Percentiles rank a stretch among this genome's conserved stretches.
Evolutionary conservation across 768 basidiomycete species (phyloP).

Genomic region (Phanerochaete carnosa): DNA sequence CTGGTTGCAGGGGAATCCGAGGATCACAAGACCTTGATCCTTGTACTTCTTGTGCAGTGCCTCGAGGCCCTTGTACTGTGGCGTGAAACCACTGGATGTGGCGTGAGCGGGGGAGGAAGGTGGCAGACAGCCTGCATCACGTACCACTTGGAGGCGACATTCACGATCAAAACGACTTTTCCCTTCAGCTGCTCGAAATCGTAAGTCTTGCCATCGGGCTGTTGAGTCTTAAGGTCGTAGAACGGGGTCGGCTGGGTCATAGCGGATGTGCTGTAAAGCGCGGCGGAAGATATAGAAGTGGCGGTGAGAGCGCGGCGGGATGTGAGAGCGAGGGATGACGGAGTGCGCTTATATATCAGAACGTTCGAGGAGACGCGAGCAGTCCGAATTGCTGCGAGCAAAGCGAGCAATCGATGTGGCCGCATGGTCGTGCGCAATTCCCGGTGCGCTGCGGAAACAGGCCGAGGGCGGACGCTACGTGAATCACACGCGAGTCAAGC

Average conservation of each 20-base stretch:
- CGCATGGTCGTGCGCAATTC: slow-evolving; percentile 6
- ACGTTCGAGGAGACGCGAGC: background rate
- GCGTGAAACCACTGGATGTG: slow-evolving; percentile 68
- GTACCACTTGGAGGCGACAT: slow-evolving; percentile 74
- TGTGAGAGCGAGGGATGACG: background rate
- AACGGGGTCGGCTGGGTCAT: slow-evolving; percentile 42
- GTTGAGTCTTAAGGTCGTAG: slow-evolving; percentile 66
- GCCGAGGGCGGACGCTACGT: background rate
- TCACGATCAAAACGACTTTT: slow-evolving; percentile 77
- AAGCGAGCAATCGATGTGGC: background rate
- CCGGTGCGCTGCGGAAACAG: background rate
- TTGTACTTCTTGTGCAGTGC: slow-evolving; percentile 78
- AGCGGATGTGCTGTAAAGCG: slow-evolving; percentile 1
- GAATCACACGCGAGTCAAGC: slow-evolving; percentile 4
- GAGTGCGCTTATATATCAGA: slow-evolving; percentile 1
- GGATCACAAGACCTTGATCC: slow-evolving; percentile 67
- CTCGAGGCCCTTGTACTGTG: slow-evolving; percentile 82
- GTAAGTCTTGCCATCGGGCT: slow-evolving; percentile 51
- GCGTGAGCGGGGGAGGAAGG: background rate
- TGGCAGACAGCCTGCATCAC: slow-evolving; percentile 14
- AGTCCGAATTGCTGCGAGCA: background rate
- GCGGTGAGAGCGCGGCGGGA: background rate
- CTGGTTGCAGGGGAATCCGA: slow-evolving; percentile 93
- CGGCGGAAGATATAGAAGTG: background rate
- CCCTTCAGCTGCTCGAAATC: slow-evolving; percentile 71